A percentile compares a stretch with the other conserved stretches of the same genome.
Conservation (phyloP, 2,329 filamentous ascomycete species). For the Trichoderma gracile region DNA sequence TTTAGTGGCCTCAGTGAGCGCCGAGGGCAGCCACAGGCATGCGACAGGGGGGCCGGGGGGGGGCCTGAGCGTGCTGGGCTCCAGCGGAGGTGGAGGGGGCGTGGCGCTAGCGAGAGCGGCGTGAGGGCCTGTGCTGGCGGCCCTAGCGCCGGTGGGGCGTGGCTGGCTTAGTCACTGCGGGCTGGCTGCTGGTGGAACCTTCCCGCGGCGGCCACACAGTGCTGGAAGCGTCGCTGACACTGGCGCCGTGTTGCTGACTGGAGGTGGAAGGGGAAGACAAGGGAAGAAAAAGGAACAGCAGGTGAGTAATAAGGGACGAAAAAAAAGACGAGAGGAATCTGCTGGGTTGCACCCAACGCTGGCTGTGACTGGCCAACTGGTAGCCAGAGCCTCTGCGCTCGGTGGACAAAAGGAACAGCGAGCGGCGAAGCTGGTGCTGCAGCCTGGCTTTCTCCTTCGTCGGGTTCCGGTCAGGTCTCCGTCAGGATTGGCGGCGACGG, state of each 20-base stretch:
- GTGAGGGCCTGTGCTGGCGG: not conserved
- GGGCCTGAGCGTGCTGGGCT: slow-evolving; percentile 6
- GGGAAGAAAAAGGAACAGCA: no score
- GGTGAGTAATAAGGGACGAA: no score
- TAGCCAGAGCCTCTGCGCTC: no score
- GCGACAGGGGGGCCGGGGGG: slow-evolving; percentile 30
- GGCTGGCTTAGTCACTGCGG: slow-evolving; percentile 24
- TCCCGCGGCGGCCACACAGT: slow-evolving; percentile 30
- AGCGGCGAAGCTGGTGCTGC: not conserved
- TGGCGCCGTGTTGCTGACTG: slow-evolving; percentile 18
- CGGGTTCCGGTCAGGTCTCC: no score
- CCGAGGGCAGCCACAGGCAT: slow-evolving; percentile 33
- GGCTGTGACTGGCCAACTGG: no score
- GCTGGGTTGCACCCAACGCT: not conserved
- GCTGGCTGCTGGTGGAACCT: slow-evolving; percentile 24
- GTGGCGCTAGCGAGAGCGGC: slow-evolving; percentile 2
- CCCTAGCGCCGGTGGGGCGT: not conserved
- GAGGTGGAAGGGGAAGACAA: no score
- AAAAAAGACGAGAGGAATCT: no score
- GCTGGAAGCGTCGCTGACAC: slow-evolving; percentile 27
- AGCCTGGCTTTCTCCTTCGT: not conserved
- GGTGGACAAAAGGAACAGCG: no score
- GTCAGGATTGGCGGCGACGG: not conserved
- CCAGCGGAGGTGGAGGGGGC: slow-evolving; percentile 16
- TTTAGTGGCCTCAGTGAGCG: slow-evolving; percentile 9